Percentiles rank a stretch among this genome's conserved stretches.
phyloP scores from a whole-genome alignment of 169 alveolate species.

The Eimeria tenella region DNA sequence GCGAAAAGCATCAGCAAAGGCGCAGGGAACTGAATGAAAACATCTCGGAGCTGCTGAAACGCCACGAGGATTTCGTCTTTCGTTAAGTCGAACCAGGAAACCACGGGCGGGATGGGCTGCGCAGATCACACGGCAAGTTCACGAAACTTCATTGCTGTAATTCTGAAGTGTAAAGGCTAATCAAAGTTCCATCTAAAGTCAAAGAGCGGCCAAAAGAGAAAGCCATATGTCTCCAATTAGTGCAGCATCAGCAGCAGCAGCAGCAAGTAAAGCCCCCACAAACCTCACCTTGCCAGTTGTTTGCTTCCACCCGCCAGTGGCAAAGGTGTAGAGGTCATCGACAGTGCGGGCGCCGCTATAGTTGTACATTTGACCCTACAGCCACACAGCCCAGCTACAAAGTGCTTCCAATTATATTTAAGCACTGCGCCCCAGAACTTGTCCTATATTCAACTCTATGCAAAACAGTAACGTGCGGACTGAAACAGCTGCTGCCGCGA shows the following conservation, averaged over 20 bases:
- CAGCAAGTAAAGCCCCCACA: too few relatives aligned
- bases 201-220: neutral
- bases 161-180: too few relatives aligned
- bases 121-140: neutral
- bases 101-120: conserved; percentile 76
- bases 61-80: conserved; percentile 74
- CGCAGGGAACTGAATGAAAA: conserved; percentile 69
- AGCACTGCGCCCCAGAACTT: neutral
- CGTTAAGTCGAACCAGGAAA: conserved; percentile 58
- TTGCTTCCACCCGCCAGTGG: conserved; percentile 74
- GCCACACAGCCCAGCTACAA: neutral
- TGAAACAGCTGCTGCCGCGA: too few relatives aligned
- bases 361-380: conserved; percentile 91
- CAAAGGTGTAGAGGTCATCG: conserved; percentile 77
- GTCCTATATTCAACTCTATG: too few relatives aligned
- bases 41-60: conserved; percentile 69
- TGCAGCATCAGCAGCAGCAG: neutral
- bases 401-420: neutral
- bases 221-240: neutral
- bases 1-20: conserved; percentile 66
- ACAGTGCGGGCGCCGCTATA: conserved; percentile 81
- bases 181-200: too few relatives aligned
- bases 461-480: too few relatives aligned
- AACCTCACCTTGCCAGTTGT: conserved; percentile 62
- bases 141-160: too few relatives aligned